These are phyloP conservation scores for Apiospora aurea DNA, from an alignment of 2,329 filamentous ascomycete genomes.

Conservation along the genomic window DNA sequence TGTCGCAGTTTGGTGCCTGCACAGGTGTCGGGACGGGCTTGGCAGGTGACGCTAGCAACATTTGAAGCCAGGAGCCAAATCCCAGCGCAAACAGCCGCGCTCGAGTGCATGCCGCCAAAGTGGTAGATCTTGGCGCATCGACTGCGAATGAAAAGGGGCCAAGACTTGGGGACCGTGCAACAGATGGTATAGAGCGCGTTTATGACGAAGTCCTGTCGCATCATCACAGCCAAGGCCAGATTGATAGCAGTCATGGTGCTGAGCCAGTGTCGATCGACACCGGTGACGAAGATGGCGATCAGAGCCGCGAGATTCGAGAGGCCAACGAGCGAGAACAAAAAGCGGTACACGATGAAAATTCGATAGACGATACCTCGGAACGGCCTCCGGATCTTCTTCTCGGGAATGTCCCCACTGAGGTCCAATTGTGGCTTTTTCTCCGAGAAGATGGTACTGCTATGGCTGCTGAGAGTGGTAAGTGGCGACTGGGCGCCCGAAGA, in stretches of 20 bases:
- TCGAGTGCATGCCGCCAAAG: slow-evolving; percentile 59
- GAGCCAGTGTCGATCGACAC: slow-evolving; percentile 46
- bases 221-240: slow-evolving; percentile 56
- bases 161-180: slow-evolving; percentile 52
- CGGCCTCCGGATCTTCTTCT: slow-evolving; percentile 30
- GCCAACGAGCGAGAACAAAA: slow-evolving; percentile 61
- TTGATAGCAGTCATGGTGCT: slow-evolving; percentile 55
- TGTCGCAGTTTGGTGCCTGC: slow-evolving; percentile 31
- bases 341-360: slow-evolving; percentile 61
- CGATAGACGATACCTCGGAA: slow-evolving; percentile 50
- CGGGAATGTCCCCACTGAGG: slow-evolving; percentile 27
- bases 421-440: slow-evolving; percentile 28
- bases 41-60: slow-evolving; percentile 32
- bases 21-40: slow-evolving; percentile 25
- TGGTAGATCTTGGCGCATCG: slow-evolving; percentile 60
- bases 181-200: slow-evolving; percentile 56
- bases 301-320: slow-evolving; percentile 58
- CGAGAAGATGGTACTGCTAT: slow-evolving; percentile 14
- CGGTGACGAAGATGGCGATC: slow-evolving; percentile 47
- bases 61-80: slow-evolving; percentile 53
- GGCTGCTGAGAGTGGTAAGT: neutral
- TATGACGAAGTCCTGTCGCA: slow-evolving; percentile 61
- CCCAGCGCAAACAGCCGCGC: slow-evolving; percentile 55
- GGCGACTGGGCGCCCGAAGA: neutral
- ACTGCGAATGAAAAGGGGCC: slow-evolving; percentile 56